These are phyloP conservation scores for Colletotrichum sp. DNA, from an alignment of 2,329 filamentous ascomycete genomes.

Conservation along the genomic window DNA sequence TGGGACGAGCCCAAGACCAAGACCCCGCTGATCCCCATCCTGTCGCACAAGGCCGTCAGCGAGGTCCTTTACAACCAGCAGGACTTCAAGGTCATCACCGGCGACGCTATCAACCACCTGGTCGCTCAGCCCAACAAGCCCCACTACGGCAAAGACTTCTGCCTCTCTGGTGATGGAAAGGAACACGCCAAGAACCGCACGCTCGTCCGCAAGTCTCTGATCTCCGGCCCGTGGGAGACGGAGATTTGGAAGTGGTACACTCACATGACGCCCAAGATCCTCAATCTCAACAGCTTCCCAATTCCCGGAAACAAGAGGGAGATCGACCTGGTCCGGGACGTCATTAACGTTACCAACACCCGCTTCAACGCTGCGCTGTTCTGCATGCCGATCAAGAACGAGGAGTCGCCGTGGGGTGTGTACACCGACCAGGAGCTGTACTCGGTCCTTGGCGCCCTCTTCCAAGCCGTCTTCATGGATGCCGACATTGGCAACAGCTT, in stretches of 20 bases:
- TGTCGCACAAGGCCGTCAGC: slow-evolving; percentile 58
- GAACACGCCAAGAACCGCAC: slow-evolving; percentile 43
- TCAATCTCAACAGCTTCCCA: slow-evolving; percentile 31
- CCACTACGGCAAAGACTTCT: slow-evolving; percentile 47
- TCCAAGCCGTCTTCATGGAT: slow-evolving; percentile 60
- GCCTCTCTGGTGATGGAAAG: slow-evolving; percentile 50
- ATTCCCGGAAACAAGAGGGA: slow-evolving; percentile 29
- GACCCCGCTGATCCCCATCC: slow-evolving; percentile 51
- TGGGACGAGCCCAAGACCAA: slow-evolving; percentile 57
- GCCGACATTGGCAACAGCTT: slow-evolving; percentile 63
- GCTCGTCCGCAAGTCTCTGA: slow-evolving; percentile 46
- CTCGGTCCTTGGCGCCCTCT: slow-evolving; percentile 61
- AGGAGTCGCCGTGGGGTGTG: slow-evolving; percentile 52
- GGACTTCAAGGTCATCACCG: slow-evolving; percentile 66
- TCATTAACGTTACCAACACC: slow-evolving; percentile 59
- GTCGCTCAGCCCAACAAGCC: slow-evolving; percentile 49
- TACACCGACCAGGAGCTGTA: slow-evolving; percentile 64
- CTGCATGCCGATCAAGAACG: slow-evolving; percentile 59
- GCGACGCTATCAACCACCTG: slow-evolving; percentile 56
- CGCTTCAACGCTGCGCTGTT: slow-evolving; percentile 61
- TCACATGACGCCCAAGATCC: slow-evolving; percentile 27
- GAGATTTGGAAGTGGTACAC: slow-evolving; percentile 28
- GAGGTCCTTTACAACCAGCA: slow-evolving; percentile 55
- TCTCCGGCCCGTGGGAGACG: slow-evolving; percentile 13
- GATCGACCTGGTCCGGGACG: slow-evolving; percentile 39